A percentile compares a stretch with the other conserved stretches of the same genome.
phyloP scores from a whole-genome alignment of 2,329 filamentous ascomycete genomes.

The Rutstroemia sp. region DNA sequence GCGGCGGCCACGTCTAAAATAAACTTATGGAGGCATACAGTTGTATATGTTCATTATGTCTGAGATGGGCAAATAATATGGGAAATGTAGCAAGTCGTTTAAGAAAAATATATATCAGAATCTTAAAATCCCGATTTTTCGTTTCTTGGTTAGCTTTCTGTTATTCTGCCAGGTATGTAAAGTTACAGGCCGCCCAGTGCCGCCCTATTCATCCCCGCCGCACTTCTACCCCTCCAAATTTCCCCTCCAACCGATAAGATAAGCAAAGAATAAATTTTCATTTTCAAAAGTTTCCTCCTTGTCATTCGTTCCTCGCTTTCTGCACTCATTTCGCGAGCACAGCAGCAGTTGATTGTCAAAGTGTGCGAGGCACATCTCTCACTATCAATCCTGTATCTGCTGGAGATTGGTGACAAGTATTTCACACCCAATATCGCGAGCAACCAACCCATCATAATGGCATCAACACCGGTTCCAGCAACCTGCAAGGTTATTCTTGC shows the following conservation, averaged over 20 bases:
- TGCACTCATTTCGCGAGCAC: background rate
- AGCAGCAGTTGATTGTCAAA: too few relatives aligned
- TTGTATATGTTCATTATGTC: too few relatives aligned
- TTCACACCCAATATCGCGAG: background rate
- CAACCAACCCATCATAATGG: conserved; percentile 1
- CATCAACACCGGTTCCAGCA: conserved; percentile 17
- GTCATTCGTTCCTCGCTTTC: background rate
- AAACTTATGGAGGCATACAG: too few relatives aligned
- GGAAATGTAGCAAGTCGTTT: too few relatives aligned
- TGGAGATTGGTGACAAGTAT: background rate
- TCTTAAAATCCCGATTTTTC: too few relatives aligned
- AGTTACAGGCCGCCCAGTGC: background rate
- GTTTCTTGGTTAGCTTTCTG: too few relatives aligned
- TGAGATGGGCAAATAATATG: too few relatives aligned
- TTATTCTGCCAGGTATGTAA: too few relatives aligned
- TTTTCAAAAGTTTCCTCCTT: background rate
- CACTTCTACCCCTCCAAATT: background rate
- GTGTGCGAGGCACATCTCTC: background rate
- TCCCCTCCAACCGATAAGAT: background rate
- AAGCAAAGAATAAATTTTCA: background rate
- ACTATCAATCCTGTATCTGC: background rate
- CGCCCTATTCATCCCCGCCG: background rate
- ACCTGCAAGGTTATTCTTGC: conserved; percentile 93
- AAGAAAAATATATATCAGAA: background rate
- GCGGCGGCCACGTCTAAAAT: too few relatives aligned